phyloP scores from a whole-genome alignment of 2,329 filamentous ascomycete species.

The Alternaria triticimaculans region DNA sequence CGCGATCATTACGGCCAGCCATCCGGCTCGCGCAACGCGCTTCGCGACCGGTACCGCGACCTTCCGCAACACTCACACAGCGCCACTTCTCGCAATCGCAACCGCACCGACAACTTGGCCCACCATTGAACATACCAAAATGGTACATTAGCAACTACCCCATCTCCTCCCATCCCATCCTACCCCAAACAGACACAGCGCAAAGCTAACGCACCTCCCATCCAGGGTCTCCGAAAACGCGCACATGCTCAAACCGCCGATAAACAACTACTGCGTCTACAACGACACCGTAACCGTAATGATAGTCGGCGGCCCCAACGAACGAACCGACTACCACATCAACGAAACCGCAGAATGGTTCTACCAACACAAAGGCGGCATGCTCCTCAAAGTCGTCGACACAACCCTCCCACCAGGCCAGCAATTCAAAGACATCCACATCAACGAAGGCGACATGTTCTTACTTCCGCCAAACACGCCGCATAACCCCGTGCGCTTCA shows the following conservation, averaged over 20 bases:
- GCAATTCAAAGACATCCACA: slow-evolving; percentile 81
- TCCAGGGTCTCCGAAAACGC: slow-evolving; percentile 87
- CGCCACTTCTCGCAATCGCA: slow-evolving; percentile 39
- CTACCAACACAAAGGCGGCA: slow-evolving; percentile 92
- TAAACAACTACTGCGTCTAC: slow-evolving; percentile 98
- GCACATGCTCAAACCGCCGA: slow-evolving; percentile 88
- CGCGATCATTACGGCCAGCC: slow-evolving; percentile 28
- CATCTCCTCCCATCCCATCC: not conserved
- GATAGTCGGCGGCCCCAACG: slow-evolving; percentile 96
- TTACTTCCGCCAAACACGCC: slow-evolving; percentile 92
- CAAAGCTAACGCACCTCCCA: not conserved
- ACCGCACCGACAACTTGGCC: slow-evolving; percentile 30
- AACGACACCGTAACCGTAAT: slow-evolving; percentile 83
- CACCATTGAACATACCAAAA: slow-evolving; percentile 51
- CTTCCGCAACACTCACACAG: slow-evolving; percentile 19
- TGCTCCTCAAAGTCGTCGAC: slow-evolving; percentile 93
- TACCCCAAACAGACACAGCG: not conserved
- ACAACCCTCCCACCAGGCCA: slow-evolving; percentile 35
- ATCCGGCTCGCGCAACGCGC: slow-evolving; percentile 20
- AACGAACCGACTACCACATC: slow-evolving; percentile 97
- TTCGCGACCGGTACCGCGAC: slow-evolving; percentile 13
- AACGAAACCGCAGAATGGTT: slow-evolving; percentile 97
- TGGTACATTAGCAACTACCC: slow-evolving; percentile 33
- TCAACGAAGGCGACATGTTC: slow-evolving; percentile 93
- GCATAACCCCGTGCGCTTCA: slow-evolving; percentile 93